Base-by-base conservation (phyloP, 192 early-diverging fungal species). In the Linnemannia exigua region DNA sequence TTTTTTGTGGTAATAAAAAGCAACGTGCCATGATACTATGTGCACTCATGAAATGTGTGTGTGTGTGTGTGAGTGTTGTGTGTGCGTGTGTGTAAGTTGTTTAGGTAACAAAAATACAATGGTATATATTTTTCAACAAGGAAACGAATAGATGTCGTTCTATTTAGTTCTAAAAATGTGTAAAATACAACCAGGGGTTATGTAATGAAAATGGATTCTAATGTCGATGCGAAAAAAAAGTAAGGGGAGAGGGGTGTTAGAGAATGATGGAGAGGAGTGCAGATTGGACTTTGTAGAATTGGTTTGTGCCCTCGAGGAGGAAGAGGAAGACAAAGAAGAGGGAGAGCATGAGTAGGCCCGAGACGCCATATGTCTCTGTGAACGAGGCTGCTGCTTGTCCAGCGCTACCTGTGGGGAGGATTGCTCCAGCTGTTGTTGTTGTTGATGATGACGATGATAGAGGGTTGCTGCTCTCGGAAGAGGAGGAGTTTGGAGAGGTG, bases 241-340 rank as follows among this genome's bases (percentile, higher is more conserved):
- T n/a, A 70, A 31, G 2, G 69, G 31, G 69, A 70, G 48, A 28
- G 38, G 44, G 33, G 69, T 8, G 35, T 79, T 71, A 79, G 17
- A 86, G 61, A 54, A 86, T 77, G 70, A 86, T 80, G 31, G 84
- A 86, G 22, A 80, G 70, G 7, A 86, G 48, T 8, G 75, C 79
- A 9, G 78, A 72, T 38, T 80, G 74, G 9, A 86, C 41, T 28
- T 68, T 72, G n/a, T 80, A 35, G 50, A 77, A 50, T 5, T 86
- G 79, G 75, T 72, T 72, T 0, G 78, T 76, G 20, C 84, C 68
- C 15, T 86, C 74, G 31, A 86, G 33, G 14, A 86, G 54, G 25
- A 73, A 77, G 12, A 80, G 51, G 47, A 79, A 75, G 52, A 71
- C 74, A 31, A 76, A 70, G 19, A 86, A 72, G 52, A 86, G 74